phyloP scores from a whole-genome alignment of 2,329 filamentous ascomycete species.

The Albifimbria verrucaria region DNA sequence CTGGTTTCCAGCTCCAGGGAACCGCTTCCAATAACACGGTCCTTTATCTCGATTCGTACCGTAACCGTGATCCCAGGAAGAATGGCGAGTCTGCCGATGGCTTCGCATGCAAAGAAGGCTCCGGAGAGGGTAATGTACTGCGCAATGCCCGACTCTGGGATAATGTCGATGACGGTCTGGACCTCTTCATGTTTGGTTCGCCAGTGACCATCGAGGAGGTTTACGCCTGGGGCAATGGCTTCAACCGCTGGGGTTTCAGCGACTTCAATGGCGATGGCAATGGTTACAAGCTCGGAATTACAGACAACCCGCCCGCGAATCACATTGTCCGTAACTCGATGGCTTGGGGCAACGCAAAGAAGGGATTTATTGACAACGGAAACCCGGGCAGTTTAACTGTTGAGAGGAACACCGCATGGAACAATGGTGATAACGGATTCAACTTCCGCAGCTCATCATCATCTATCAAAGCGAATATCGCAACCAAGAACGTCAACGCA shows the following conservation, averaged over 20 bases:
- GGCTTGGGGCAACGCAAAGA: constrained; percentile 37
- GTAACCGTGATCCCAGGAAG: constrained; percentile 41
- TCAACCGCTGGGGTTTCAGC: constrained; percentile 41
- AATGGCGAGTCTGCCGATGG: constrained; percentile 47
- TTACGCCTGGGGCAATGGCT: constrained; percentile 42
- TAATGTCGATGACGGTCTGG: constrained; percentile 45
- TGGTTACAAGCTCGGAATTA: constrained; percentile 42
- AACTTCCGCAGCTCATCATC: constrained; percentile 32
- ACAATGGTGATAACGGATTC: constrained; percentile 40
- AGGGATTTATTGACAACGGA: constrained; percentile 44
- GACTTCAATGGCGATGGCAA: constrained; percentile 43
- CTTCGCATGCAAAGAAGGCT: constrained; percentile 42
- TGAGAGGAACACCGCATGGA: constrained; percentile 42
- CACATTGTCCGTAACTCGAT: constrained; percentile 41
- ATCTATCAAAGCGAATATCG: constrained; percentile 34
- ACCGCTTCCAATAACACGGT: constrained; percentile 30
- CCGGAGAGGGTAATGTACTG: constrained; percentile 40
- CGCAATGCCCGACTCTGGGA: constrained; percentile 42
- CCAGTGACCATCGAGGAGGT: constrained; percentile 38
- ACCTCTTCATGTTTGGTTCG: constrained; percentile 38
- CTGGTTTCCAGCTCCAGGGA: constrained; percentile 30
- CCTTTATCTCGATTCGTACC: constrained; percentile 36
- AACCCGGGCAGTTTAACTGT: constrained; percentile 37
- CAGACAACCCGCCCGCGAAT: constrained; percentile 35
- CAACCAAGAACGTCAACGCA: constrained; percentile 27